Evolutionary conservation across 352 stramenopile species (phyloP).

Genomic region (Heterotrichella gracilis): DNA sequence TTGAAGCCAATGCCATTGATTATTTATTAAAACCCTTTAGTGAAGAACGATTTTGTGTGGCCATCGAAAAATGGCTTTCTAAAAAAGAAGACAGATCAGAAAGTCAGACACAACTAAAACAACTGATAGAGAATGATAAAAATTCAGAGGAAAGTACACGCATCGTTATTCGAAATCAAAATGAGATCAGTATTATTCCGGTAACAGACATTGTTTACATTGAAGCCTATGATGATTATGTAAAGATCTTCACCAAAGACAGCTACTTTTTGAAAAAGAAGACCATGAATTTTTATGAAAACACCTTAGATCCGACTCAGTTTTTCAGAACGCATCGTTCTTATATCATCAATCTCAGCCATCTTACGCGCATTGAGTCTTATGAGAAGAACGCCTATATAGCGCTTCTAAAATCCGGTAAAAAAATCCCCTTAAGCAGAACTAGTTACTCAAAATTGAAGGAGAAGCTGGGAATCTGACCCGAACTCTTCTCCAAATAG

Average conservation of each 20-base stretch:
- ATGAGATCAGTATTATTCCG: not conserved
- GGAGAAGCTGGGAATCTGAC: conserved; percentile 5
- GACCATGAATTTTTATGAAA: not conserved
- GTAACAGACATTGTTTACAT: not conserved
- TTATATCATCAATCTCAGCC: not conserved
- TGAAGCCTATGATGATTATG: conserved; percentile 7
- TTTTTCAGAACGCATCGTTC: not conserved
- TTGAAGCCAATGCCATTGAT: not conserved
- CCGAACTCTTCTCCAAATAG: not conserved
- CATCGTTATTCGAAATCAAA: not conserved
- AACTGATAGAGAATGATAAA: not conserved
- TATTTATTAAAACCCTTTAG: conserved; percentile 4
- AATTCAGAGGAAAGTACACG: not conserved
- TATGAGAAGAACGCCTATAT: not conserved
- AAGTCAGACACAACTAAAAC: not conserved
- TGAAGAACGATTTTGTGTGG: not conserved
- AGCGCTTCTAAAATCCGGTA: not conserved
- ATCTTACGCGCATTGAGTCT: not conserved
- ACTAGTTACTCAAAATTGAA: not conserved
- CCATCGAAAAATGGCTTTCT: not conserved
- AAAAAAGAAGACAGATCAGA: not conserved
- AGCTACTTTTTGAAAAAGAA: not conserved
- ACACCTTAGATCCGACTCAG: not conserved
- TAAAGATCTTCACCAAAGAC: not conserved
- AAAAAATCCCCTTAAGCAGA: not conserved